Evolutionary conservation across 495 filamentous ascomycete genomes (phyloP).

Genomic region (Penicillium arizonense): DNA sequence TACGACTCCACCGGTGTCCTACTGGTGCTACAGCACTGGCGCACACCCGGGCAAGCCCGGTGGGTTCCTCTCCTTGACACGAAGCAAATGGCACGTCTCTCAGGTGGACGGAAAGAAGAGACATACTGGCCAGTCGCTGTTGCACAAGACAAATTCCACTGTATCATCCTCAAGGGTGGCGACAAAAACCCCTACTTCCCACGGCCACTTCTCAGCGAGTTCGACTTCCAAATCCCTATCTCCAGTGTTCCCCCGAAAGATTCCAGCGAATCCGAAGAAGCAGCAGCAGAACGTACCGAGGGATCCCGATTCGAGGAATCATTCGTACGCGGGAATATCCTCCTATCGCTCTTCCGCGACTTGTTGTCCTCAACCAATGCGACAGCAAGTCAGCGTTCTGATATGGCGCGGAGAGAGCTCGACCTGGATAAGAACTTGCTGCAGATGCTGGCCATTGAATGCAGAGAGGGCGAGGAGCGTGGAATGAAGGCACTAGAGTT

Average conservation of each 20-base stretch:
- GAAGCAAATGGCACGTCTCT: conserved; percentile 73
- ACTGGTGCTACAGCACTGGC: conserved; percentile 87
- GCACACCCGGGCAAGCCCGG: conserved; percentile 73
- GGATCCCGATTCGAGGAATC: conserved; percentile 64
- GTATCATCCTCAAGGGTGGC: conserved; percentile 95
- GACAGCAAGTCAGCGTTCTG: conserved; percentile 60
- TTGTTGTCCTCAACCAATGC: conserved; percentile 59
- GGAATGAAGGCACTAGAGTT: conserved; percentile 93
- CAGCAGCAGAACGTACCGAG: conserved; percentile 34
- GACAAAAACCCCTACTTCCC: conserved; percentile 96
- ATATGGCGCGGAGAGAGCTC: conserved; percentile 66
- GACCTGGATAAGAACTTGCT: conserved; percentile 85
- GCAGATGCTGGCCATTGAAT: conserved; percentile 87
- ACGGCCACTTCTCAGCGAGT: conserved; percentile 85
- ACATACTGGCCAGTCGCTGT: conserved; percentile 95
- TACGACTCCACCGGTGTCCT: conserved; percentile 90
- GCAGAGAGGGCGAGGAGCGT: conserved; percentile 83
- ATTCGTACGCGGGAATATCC: conserved; percentile 71
- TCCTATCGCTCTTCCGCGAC: conserved; percentile 70
- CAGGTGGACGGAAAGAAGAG: conserved; percentile 81
- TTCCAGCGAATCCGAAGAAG: conserved; percentile 37
- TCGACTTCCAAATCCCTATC: conserved; percentile 85
- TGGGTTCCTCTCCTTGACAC: conserved; percentile 96
- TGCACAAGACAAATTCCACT: conserved; percentile 89
- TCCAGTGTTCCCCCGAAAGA: conserved; percentile 47